These are phyloP conservation scores for Phragmites australis DNA, from an alignment of 176 grass and related monocot species.

Conservation along the genomic window DNA sequence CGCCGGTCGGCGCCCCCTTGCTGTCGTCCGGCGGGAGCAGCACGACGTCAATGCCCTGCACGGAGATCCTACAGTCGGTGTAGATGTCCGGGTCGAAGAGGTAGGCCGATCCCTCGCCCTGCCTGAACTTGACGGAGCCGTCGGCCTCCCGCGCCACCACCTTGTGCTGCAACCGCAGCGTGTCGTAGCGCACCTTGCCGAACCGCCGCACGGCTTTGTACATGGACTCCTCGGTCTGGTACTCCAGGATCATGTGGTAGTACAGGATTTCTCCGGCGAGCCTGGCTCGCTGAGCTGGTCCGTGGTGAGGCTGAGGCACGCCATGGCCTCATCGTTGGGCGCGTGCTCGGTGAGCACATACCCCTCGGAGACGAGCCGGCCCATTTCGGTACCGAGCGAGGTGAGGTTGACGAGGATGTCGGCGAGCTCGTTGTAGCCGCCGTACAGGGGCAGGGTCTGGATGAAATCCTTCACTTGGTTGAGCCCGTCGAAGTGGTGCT, in stretches of 20 bases:
- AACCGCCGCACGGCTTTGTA: conserved; percentile 94
- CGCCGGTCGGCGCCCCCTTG: conserved; percentile 20
- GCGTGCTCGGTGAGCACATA: conserved; percentile 90
- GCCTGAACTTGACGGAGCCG: conserved; percentile 95
- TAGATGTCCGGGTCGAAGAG: conserved; percentile 99
- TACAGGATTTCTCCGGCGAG: conserved; percentile 95
- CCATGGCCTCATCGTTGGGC: conserved; percentile 93
- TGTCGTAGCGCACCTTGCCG: conserved; percentile 90
- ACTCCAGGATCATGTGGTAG: conserved; percentile 97
- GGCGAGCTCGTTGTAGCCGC: conserved; percentile 87
- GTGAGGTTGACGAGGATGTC: conserved; percentile 97
- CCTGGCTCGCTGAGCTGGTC: conserved; percentile 91
- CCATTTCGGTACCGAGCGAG: conserved; percentile 89
- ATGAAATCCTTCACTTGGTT: conserved; percentile 96
- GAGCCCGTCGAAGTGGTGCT: conserved; percentile 73
- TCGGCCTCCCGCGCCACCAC: conserved; percentile 81
- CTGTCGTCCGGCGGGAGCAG: conserved; percentile 66
- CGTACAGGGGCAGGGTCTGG: conserved; percentile 79
- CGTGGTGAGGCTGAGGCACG: conserved; percentile 62
- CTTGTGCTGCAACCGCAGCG: conserved; percentile 87
- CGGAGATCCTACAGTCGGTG: conserved; percentile 87
- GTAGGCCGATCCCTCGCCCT: conserved; percentile 79
- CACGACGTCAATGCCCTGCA: conserved; percentile 95
- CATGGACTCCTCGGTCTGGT: conserved; percentile 99
- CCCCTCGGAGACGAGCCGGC: conserved; percentile 76